Evolutionary conservation across 352 stramenopile species (phyloP).

Genomic region (Detonula confervacea): DNA sequence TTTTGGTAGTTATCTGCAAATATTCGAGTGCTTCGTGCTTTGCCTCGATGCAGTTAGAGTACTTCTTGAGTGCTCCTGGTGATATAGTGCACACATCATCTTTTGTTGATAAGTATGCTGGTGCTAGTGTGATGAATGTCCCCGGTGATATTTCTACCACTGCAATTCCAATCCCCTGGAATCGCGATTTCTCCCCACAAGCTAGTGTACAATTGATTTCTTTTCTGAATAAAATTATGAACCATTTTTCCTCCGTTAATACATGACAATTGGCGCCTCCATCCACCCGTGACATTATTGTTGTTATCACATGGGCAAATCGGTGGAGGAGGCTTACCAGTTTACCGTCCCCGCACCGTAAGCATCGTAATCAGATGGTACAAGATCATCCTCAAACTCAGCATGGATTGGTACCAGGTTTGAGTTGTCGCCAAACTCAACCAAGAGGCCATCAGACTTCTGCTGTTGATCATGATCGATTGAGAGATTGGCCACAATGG

Average conservation of each 20-base stretch:
- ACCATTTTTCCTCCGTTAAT: constrained; percentile 2
- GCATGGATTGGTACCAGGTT: background rate
- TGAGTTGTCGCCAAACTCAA: background rate
- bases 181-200: constrained; percentile 15
- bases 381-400: background rate
- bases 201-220: constrained; percentile 10
- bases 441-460: background rate
- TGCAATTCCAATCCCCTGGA: constrained; percentile 18
- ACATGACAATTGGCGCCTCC: constrained; percentile 23
- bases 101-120: background rate
- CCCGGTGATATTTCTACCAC: constrained; percentile 1
- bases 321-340: constrained; percentile 24
- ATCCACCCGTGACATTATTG: constrained; percentile 5
- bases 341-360: background rate
- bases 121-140: background rate
- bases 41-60: background rate
- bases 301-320: constrained; percentile 1
- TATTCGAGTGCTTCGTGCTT: background rate
- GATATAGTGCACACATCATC: too few relatives aligned
- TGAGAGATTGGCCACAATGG: background rate
- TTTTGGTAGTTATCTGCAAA: background rate
- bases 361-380: background rate
- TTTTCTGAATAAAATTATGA: constrained; percentile 25
- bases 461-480: too few relatives aligned
- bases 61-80: background rate